Conservation (phyloP, 257 asterid species). For the Ocimum tenuiflorum region DNA sequence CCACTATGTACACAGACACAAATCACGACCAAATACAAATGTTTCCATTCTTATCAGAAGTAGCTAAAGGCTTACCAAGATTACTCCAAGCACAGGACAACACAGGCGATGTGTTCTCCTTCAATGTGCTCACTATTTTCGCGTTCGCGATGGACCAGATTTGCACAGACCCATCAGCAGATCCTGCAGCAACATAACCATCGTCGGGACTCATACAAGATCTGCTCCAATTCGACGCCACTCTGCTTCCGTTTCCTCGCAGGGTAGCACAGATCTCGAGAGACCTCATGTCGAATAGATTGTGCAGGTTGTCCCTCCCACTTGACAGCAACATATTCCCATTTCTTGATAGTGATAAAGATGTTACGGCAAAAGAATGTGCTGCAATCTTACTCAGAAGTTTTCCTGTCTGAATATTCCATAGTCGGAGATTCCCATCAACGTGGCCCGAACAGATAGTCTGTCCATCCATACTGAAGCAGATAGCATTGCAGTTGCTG, state of each 20-base stretch:
- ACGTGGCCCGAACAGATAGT: constrained; percentile 85
- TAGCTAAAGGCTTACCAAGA: constrained; percentile 72
- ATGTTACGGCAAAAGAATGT: constrained; percentile 75
- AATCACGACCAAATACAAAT: constrained; percentile 59
- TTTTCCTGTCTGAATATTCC: constrained; percentile 86
- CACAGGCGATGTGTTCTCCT: constrained; percentile 70
- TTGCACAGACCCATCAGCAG: constrained; percentile 75
- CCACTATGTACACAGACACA: neutral
- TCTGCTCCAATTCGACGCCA: constrained; percentile 88
- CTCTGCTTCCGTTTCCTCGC: constrained; percentile 53
- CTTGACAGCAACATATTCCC: constrained; percentile 83
- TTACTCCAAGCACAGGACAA: constrained; percentile 82
- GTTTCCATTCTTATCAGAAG: constrained; percentile 68
- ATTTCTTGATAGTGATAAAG: constrained; percentile 64
- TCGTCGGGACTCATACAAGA: constrained; percentile 88
- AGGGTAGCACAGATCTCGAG: constrained; percentile 74
- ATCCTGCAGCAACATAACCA: constrained; percentile 78
- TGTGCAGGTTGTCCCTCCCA: constrained; percentile 89
- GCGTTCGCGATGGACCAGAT: constrained; percentile 69
- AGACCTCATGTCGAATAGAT: constrained; percentile 70
- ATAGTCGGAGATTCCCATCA: constrained; percentile 78
- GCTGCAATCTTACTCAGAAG: constrained; percentile 79
- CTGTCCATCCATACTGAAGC: constrained; percentile 79
- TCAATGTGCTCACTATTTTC: constrained; percentile 62
- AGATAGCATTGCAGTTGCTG: constrained; percentile 84